These are phyloP conservation scores for Aspergillus sp. DNA, from an alignment of 2,329 filamentous ascomycete species.

Conservation along the genomic window DNA sequence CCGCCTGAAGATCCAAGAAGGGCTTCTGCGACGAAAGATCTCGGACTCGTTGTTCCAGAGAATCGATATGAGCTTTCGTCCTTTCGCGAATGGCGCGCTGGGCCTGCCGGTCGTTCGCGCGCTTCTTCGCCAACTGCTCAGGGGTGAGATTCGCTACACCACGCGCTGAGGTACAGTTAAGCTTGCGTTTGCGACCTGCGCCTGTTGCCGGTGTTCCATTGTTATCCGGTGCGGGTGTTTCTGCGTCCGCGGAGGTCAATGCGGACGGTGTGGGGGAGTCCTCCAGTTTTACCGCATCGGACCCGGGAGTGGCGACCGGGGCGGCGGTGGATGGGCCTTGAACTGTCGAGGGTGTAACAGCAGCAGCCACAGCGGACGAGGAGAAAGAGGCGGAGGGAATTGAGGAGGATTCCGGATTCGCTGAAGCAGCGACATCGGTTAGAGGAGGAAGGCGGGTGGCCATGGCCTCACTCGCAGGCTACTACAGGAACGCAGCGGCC, in stretches of 20 bases:
- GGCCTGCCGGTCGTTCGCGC: conserved; percentile 86
- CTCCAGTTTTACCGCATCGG: conserved; percentile 27
- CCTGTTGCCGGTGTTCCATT: conserved; percentile 23
- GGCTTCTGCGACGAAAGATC: conserved; percentile 79
- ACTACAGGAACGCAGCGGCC: conserved; percentile 28
- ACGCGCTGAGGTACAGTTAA: conserved; percentile 54
- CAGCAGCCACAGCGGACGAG: neutral
- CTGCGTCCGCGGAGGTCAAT: conserved; percentile 27
- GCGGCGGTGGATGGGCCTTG: conserved; percentile 11
- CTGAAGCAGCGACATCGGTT: conserved; percentile 31
- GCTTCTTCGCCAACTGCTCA: conserved; percentile 84
- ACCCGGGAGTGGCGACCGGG: conserved; percentile 10
- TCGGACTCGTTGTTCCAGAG: conserved; percentile 69
- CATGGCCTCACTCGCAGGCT: conserved; percentile 36
- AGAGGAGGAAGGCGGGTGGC: conserved; percentile 32
- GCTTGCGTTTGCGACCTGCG: conserved; percentile 46
- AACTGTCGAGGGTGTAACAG: neutral
- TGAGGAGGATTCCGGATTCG: conserved; percentile 23
- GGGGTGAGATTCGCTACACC: conserved; percentile 86
- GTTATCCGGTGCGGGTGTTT: conserved; percentile 22
- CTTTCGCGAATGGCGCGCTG: conserved; percentile 82
- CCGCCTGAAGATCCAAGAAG: conserved; percentile 78
- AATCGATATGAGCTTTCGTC: conserved; percentile 77
- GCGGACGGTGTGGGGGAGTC: conserved; percentile 30
- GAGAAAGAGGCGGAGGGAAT: conserved; percentile 10